These are phyloP conservation scores for Zygosaccharomyces rouxii DNA, from an alignment of 805 yeast species.

Conservation along the genomic window DNA sequence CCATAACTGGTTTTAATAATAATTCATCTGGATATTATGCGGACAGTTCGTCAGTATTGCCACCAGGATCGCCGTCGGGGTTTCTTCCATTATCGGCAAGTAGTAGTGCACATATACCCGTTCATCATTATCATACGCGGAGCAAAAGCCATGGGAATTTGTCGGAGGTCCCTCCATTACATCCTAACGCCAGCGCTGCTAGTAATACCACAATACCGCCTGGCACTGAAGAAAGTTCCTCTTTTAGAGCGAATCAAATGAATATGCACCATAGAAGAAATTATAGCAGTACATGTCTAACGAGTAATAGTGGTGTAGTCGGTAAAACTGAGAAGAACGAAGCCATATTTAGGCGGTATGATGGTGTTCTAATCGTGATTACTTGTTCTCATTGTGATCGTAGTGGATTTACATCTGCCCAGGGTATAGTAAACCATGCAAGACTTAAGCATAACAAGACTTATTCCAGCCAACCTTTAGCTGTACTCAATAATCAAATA, in stretches of 20 bases:
- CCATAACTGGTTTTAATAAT: background rate
- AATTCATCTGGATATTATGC: slow-evolving; percentile 40
- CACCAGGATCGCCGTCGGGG: slow-evolving; percentile 6
- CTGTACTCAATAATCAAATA: slow-evolving; percentile 63
- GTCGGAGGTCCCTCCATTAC: slow-evolving; percentile 13
- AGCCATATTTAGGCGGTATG: slow-evolving; percentile 62
- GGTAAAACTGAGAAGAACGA: slow-evolving; percentile 37
- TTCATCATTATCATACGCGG: slow-evolving; percentile 33
- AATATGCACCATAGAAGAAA: slow-evolving; percentile 32
- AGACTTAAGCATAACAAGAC: slow-evolving; percentile 70
- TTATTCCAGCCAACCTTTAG: slow-evolving; percentile 67
- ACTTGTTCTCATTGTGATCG: slow-evolving; percentile 66
- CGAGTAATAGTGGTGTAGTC: slow-evolving; percentile 46
- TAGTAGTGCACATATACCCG: slow-evolving; percentile 9
- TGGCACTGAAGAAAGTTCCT: slow-evolving; percentile 12
- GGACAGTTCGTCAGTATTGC: slow-evolving; percentile 28
- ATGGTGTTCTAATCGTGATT: slow-evolving; percentile 64
- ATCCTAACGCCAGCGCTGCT: slow-evolving; percentile 19
- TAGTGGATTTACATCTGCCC: slow-evolving; percentile 70
- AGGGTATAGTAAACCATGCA: slow-evolving; percentile 75
- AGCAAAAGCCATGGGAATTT: slow-evolving; percentile 31
- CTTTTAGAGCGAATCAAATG: slow-evolving; percentile 23
- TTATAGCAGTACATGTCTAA: slow-evolving; percentile 38
- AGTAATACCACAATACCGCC: slow-evolving; percentile 18
- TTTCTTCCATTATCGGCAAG: slow-evolving; percentile 13